phyloP scores from a whole-genome alignment of 2,329 filamentous ascomycete species.

The Aotearoamyces nothofagi region DNA sequence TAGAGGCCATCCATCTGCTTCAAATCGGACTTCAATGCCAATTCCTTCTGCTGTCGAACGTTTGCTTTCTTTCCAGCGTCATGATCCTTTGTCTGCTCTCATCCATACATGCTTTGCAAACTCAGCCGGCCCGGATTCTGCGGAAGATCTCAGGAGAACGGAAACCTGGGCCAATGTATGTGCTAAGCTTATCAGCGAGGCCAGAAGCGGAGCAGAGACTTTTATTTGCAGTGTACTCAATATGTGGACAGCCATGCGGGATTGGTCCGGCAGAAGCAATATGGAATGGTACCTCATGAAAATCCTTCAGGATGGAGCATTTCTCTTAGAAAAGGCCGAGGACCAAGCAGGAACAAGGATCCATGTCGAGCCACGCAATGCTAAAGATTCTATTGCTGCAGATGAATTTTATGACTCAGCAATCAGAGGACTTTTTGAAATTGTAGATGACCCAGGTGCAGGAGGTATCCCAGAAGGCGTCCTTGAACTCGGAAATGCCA shows the following conservation, averaged over 20 bases:
- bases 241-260: constrained; percentile 71
- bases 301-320: constrained; percentile 82
- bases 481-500: constrained; percentile 70
- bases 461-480: constrained; percentile 79
- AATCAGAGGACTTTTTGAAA: constrained; percentile 65
- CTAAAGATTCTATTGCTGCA: constrained; percentile 66
- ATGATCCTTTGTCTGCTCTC: constrained; percentile 71
- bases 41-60: constrained; percentile 59
- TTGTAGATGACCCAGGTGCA: constrained; percentile 71
- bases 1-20: constrained; percentile 27
- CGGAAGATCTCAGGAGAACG: constrained; percentile 64
- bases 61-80: constrained; percentile 75
- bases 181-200: constrained; percentile 66
- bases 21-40: constrained; percentile 28
- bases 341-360: constrained; percentile 59
- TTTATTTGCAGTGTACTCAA: constrained; percentile 76
- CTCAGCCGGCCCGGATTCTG: constrained; percentile 65
- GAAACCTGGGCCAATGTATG: constrained; percentile 82
- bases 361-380: constrained; percentile 57
- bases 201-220: constrained; percentile 61
- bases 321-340: constrained; percentile 74
- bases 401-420: constrained; percentile 82
- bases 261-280: constrained; percentile 80
- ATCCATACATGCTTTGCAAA: constrained; percentile 84
- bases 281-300: constrained; percentile 94